phyloP scores from a whole-genome alignment of 2,329 filamentous ascomycete genomes.

The Orbilia oligospora region DNA sequence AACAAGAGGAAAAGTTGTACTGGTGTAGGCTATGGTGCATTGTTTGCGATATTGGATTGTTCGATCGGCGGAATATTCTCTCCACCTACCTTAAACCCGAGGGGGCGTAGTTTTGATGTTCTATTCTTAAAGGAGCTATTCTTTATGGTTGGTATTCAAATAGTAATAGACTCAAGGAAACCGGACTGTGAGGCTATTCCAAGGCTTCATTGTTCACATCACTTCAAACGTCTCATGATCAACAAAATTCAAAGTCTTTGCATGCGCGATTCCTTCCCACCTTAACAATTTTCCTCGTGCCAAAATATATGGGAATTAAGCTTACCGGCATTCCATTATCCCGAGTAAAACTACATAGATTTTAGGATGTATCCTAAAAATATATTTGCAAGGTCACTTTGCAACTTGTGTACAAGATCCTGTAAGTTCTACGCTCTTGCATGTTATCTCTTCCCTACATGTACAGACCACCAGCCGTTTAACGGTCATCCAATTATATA shows the following conservation, averaged over 20 bases:
- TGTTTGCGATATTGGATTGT: not conserved
- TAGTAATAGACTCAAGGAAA: not conserved
- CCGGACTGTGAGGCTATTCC: not conserved
- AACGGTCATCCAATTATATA: not conserved
- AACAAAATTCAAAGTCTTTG: not conserved
- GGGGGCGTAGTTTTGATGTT: not conserved
- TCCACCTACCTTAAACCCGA: constrained; percentile 7
- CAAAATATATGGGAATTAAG: too few species aligned
- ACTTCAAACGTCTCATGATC: not conserved
- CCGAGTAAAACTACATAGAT: too few species aligned
- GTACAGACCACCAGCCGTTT: not conserved
- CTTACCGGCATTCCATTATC: too few species aligned
- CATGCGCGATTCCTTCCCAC: not conserved
- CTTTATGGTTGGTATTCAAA: not conserved
- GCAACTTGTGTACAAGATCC: not conserved
- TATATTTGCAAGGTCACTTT: too few species aligned
- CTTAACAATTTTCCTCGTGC: not conserved
- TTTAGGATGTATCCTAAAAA: too few species aligned
- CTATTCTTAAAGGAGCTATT: not conserved
- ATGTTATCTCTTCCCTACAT: not conserved
- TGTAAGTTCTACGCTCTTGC: not conserved
- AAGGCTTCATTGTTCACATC: not conserved
- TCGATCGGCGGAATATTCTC: constrained; percentile 9
- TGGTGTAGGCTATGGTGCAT: not conserved
- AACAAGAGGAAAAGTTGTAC: not conserved